Base-by-base conservation (phyloP, 1,139 yeast genomes). In the Yamadazyma spencermartinsiae region DNA sequence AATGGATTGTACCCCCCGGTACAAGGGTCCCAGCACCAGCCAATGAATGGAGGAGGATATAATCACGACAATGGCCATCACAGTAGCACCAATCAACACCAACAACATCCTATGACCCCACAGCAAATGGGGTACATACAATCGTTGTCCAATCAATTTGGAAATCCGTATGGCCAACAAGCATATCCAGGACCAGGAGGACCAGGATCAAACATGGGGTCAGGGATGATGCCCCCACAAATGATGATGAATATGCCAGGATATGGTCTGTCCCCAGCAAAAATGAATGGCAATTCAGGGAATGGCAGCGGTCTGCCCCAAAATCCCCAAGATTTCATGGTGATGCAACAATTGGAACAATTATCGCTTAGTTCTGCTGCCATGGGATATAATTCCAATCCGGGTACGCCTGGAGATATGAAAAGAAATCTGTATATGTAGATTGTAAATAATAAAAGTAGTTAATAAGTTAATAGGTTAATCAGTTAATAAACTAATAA, bases 271-370 rank as follows among this genome's bases (percentile, higher is more conserved):
- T 12, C 26, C 8, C 12, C 12, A 6, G 17, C 15, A 8, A 10
- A 8, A 26, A n/a, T 5, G 10, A 10, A 4, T 14, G 14, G 14
- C 14, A 4, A 10, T 5, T 4, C 29, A 5, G 14, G 14, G n/a
- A 26, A n/a, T 11, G 31, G 31, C 3, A 41, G 16, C 37, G 33
- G 38, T 31, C 33, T 33, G 33, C 42, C 41, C 23, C 37, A 40
- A 35, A 41, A 43, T 24, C 43, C 46, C 28, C 44, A 42, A 33
- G 47, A 44, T 19, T 33, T 39, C 23, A 38, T 41, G 19, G 72
- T 70, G 8, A 68, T 72, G 75, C 72, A 68, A 49, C 78, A 72
- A 47, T 68, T 73, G 51, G 77, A 73, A 49, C 76, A 71, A 46
- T 56, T 73, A 36, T 70, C 76, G 2, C 55, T 73, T 42, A 70